These are phyloP conservation scores for Trametes elegans DNA, from an alignment of 768 basidiomycete genomes.

Conservation along the genomic window DNA sequence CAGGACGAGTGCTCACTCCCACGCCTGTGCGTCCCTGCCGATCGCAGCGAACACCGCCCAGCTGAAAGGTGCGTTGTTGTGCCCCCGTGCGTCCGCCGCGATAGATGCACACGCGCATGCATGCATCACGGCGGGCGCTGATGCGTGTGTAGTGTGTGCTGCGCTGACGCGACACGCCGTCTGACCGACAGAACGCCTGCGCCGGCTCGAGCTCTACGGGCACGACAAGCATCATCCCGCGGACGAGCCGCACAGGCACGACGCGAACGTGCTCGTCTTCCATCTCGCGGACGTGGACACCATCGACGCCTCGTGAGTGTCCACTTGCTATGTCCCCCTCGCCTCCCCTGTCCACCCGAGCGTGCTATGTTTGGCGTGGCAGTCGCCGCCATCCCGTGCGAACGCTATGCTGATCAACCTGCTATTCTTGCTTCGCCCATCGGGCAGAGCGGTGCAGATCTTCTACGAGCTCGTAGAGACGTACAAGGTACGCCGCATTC, in stretches of 20 bases:
- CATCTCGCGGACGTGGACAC: constrained; percentile 91
- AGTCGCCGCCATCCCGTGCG: too few species aligned
- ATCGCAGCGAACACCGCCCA: constrained; percentile 87
- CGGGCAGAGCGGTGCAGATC: constrained; percentile 80
- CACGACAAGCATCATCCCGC: constrained; percentile 79
- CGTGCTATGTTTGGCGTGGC: too few species aligned
- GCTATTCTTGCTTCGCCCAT: too few species aligned
- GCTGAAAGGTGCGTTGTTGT: constrained; percentile 78
- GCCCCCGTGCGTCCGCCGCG: background rate
- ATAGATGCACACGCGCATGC: background rate
- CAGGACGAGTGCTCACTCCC: too few species aligned
- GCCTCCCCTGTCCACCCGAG: background rate
- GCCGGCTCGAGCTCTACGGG: constrained; percentile 89
- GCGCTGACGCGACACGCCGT: too few species aligned
- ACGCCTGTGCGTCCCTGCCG: too few species aligned
- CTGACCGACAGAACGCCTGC: constrained; percentile 66
- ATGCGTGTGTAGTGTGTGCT: too few species aligned
- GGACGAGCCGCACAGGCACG: constrained; percentile 74
- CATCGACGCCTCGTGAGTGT: constrained; percentile 84
- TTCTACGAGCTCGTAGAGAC: constrained; percentile 76
- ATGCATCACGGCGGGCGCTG: constrained; percentile 7
- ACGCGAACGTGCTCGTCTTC: constrained; percentile 80
- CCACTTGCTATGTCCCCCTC: background rate
- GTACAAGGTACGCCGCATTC: constrained; percentile 54
- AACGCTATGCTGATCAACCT: background rate